phyloP scores from a whole-genome alignment of 2,329 filamentous ascomycete species.

The Aspergillus hortae region DNA sequence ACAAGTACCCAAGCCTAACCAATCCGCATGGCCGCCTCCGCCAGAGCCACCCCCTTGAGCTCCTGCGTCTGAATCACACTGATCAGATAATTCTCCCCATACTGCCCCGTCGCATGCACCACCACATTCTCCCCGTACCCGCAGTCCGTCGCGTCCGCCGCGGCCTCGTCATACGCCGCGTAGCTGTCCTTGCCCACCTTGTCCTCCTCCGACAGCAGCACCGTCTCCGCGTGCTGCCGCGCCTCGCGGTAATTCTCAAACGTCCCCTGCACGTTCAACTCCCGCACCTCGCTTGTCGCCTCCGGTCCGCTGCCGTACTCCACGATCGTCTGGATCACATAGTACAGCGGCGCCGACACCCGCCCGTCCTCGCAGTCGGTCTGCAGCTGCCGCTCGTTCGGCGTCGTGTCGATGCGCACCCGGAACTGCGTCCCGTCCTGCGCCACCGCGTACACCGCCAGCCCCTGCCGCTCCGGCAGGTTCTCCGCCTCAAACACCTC shows the following conservation, averaged over 20 bases:
- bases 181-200: slow-evolving; percentile 22
- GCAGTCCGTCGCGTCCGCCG: slow-evolving; percentile 20
- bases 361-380: slow-evolving; percentile 18
- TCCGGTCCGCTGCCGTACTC: slow-evolving; percentile 17
- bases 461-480: slow-evolving; percentile 8
- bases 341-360: slow-evolving; percentile 22
- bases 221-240: slow-evolving; percentile 17
- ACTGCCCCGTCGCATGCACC: slow-evolving; percentile 23
- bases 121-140: slow-evolving; percentile 30
- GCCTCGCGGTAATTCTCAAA: slow-evolving; percentile 23
- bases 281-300: slow-evolving; percentile 9
- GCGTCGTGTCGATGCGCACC: slow-evolving; percentile 22
- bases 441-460: slow-evolving; percentile 21
- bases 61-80: slow-evolving; percentile 25
- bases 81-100: slow-evolving; percentile 25
- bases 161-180: slow-evolving; percentile 25
- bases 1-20: background rate
- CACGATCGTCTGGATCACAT: slow-evolving; percentile 24
- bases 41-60: slow-evolving; percentile 23
- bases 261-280: slow-evolving; percentile 21
- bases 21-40: slow-evolving; percentile 18
- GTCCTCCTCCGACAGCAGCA: slow-evolving; percentile 16
- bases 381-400: slow-evolving; percentile 13
- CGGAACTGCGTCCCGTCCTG: slow-evolving; percentile 24
- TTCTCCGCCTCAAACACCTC: slow-evolving; percentile 9